phyloP scores from a whole-genome alignment of 2,329 filamentous ascomycete species.

The Dryadomyces quercivorus region DNA sequence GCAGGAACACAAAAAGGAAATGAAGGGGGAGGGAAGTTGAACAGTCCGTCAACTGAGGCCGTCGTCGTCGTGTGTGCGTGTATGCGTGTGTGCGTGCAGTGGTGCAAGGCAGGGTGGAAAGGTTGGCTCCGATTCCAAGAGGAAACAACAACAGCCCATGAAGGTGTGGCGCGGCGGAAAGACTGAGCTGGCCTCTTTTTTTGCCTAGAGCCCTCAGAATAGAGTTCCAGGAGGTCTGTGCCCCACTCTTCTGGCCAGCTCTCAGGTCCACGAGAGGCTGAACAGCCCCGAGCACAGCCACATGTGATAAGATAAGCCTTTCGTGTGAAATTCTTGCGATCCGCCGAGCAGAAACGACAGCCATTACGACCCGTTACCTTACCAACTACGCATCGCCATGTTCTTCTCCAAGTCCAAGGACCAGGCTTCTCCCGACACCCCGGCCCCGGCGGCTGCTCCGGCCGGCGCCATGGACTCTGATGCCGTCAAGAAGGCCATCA shows the following conservation, averaged over 20 bases:
- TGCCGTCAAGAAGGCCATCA: constrained; percentile 46
- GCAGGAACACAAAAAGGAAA: neutral
- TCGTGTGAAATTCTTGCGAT: neutral
- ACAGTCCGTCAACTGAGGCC: neutral
- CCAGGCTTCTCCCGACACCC: constrained; percentile 5
- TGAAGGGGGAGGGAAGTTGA: neutral
- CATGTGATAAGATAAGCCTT: constrained; percentile 4
- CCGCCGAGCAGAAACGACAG: no score
- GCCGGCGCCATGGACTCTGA: constrained; percentile 41
- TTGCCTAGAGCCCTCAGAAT: neutral
- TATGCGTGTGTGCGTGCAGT: neutral
- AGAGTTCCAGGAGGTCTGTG: constrained; percentile 1
- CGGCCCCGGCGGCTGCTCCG: neutral
- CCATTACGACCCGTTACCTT: no score
- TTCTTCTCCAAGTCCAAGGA: constrained; percentile 11
- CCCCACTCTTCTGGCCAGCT: neutral
- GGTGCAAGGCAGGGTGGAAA: neutral
- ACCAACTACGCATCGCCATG: neutral
- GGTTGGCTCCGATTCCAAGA: neutral
- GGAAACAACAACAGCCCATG: neutral
- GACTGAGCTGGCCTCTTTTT: constrained; percentile 13
- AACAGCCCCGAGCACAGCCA: neutral
- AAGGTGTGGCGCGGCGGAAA: constrained; percentile 6
- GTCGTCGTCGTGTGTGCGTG: neutral
- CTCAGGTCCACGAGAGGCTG: neutral